Percentiles rank a stretch among this genome's conserved stretches.
phyloP scores from a whole-genome alignment of 257 asterid species.

The Asclepias syriaca region DNA sequence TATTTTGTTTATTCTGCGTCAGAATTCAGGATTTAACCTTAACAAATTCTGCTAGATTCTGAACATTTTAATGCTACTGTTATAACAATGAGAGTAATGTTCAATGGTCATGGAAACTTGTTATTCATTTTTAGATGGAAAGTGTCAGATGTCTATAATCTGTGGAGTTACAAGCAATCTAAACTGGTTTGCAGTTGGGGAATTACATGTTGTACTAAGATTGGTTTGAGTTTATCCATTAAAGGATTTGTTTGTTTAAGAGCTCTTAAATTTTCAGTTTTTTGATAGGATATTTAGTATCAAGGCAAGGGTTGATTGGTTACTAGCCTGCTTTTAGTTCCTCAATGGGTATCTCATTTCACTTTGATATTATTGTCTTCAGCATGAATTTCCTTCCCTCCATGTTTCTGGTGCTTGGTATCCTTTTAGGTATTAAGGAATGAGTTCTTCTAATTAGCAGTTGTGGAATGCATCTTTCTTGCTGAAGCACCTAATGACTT shows the following conservation, averaged over 20 bases:
- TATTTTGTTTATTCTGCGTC: neutral
- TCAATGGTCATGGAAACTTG: neutral
- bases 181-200: neutral
- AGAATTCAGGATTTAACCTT: neutral
- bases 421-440: neutral
- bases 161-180: neutral
- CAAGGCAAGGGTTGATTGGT: neutral
- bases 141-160: neutral
- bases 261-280: neutral
- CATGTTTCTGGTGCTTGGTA: neutral
- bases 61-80: no score
- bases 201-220: neutral
- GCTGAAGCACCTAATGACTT: neutral
- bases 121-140: neutral
- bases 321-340: neutral
- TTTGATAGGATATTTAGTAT: neutral
- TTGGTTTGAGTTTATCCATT: neutral
- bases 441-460: neutral
- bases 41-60: neutral
- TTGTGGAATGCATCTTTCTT: neutral
- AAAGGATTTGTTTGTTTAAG: neutral
- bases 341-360: neutral
- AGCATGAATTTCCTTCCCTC: neutral
- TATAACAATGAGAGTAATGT: neutral
- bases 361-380: neutral